Evolutionary conservation across 2,329 filamentous ascomycete species (phyloP).

Genomic region (Pseudogymnoascus destructans): DNA sequence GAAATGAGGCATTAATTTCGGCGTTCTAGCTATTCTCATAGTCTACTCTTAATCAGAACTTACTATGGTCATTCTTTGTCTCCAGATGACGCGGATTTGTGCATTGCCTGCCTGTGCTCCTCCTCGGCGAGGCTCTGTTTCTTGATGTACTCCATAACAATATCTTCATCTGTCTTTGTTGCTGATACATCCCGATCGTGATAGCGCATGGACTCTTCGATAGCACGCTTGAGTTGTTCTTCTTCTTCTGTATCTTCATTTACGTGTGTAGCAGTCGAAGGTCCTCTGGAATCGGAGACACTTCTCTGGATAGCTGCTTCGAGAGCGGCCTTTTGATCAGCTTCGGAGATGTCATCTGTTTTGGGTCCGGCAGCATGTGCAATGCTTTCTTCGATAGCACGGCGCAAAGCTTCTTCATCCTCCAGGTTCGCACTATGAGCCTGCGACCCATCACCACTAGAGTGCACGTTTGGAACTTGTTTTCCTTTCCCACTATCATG

Average conservation of each 20-base stretch:
- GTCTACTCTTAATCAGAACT: not conserved
- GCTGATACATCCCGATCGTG: constrained; percentile 26
- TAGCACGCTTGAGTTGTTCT: constrained; percentile 30
- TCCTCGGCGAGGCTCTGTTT: constrained; percentile 63
- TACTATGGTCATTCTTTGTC: not conserved
- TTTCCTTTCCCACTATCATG: constrained; percentile 27
- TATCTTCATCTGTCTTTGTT: constrained; percentile 50
- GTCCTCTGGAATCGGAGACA: constrained; percentile 24
- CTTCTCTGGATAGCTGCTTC: constrained; percentile 44
- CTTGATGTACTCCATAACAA: constrained; percentile 64
- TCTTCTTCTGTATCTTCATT: constrained; percentile 24
- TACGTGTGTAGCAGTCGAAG: constrained; percentile 12
- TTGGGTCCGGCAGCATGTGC: constrained; percentile 28
- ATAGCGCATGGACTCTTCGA: constrained; percentile 29
- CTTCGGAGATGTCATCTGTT: constrained; percentile 27
- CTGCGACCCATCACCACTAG: constrained; percentile 19
- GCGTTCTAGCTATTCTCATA: not conserved
- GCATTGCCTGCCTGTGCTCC: constrained; percentile 28
- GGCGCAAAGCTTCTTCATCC: constrained; percentile 32
- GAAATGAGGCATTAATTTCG: not conserved
- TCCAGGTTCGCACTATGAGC: constrained; percentile 18
- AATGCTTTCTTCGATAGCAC: constrained; percentile 38
- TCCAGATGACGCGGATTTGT: not conserved
- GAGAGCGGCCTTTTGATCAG: constrained; percentile 43
- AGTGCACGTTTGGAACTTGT: not conserved